These are phyloP conservation scores for Thermothelomyces thermophilus DNA, from an alignment of 2,329 filamentous ascomycete species.

Conservation along the genomic window DNA sequence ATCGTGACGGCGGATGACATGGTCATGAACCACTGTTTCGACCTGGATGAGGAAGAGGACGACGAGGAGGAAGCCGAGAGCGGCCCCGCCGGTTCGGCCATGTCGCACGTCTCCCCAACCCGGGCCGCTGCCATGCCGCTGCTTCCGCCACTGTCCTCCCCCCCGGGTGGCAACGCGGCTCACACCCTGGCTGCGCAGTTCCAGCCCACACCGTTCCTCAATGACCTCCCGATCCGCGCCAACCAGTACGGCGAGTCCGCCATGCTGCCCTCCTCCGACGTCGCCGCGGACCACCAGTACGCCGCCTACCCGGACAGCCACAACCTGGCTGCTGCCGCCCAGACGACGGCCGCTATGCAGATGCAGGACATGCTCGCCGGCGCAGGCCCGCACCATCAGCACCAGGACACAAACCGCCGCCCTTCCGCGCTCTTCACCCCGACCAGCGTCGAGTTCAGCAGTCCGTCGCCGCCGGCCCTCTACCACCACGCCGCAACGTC, in stretches of 20 bases:
- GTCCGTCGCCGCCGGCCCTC: constrained; percentile 29
- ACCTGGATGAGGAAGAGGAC: constrained; percentile 42
- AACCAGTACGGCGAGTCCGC: constrained; percentile 34
- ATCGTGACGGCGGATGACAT: constrained; percentile 49
- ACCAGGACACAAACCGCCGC: constrained; percentile 33
- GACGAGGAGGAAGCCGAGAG: constrained; percentile 32
- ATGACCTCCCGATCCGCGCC: constrained; percentile 39
- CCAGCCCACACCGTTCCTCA: constrained; percentile 34
- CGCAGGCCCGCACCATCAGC: constrained; percentile 29
- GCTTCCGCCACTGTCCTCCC: constrained; percentile 29
- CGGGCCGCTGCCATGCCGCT: constrained; percentile 22
- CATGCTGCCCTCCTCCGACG: constrained; percentile 37
- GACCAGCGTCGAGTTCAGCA: constrained; percentile 38
- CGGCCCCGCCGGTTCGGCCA: constrained; percentile 19
- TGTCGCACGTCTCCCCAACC: no score
- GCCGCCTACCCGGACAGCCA: constrained; percentile 35
- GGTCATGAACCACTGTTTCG: constrained; percentile 42
- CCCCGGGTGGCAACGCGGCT: constrained; percentile 27
- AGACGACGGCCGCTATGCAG: constrained; percentile 30
- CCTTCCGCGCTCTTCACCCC: constrained; percentile 36
- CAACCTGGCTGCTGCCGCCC: constrained; percentile 30
- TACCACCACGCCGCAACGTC: constrained; percentile 5
- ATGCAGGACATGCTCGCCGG: constrained; percentile 41
- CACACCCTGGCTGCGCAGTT: constrained; percentile 31
- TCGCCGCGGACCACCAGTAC: constrained; percentile 38